These are phyloP conservation scores for Leccinum longicurvipes DNA, from an alignment of 768 basidiomycete species.

Conservation along the genomic window DNA sequence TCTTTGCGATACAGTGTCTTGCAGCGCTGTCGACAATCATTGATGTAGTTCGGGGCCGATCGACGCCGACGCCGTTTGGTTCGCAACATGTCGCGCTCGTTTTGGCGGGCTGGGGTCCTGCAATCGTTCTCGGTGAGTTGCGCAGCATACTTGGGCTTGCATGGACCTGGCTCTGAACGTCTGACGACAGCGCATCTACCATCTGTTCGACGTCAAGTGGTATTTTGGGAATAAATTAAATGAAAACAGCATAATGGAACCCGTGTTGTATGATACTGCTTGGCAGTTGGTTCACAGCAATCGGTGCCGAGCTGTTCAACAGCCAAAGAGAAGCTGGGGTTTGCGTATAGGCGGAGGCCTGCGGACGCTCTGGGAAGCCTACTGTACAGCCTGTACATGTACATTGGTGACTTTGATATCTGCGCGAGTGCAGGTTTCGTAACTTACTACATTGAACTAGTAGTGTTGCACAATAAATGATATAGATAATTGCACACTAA, in stretches of 20 bases:
- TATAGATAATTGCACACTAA: not conserved
- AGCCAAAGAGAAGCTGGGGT: not conserved
- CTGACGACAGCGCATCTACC: slow-evolving; percentile 34
- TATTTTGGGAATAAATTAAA: slow-evolving; percentile 30
- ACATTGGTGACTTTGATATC: not conserved
- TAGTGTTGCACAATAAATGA: not conserved
- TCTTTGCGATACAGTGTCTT: slow-evolving; percentile 46
- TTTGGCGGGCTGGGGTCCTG: slow-evolving; percentile 57
- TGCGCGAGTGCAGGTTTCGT: too few species aligned
- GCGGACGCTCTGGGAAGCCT: not conserved
- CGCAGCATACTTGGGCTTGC: not conserved
- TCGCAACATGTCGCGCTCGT: slow-evolving; percentile 64
- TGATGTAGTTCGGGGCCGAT: slow-evolving; percentile 40
- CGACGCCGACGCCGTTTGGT: slow-evolving; percentile 51
- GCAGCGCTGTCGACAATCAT: slow-evolving; percentile 49
- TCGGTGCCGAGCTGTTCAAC: not conserved
- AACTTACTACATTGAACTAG: not conserved
- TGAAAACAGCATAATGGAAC: not conserved
- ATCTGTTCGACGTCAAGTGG: slow-evolving; percentile 36
- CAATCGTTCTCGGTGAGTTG: slow-evolving; percentile 49
- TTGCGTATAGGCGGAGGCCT: not conserved
- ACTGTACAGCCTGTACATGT: too few species aligned
- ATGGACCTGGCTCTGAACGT: not conserved
- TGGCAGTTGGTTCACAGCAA: not conserved
- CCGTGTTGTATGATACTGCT: not conserved